Base-by-base conservation (phyloP, 2,329 filamentous ascomycete species). In the Colletotrichum noveboracense region DNA sequence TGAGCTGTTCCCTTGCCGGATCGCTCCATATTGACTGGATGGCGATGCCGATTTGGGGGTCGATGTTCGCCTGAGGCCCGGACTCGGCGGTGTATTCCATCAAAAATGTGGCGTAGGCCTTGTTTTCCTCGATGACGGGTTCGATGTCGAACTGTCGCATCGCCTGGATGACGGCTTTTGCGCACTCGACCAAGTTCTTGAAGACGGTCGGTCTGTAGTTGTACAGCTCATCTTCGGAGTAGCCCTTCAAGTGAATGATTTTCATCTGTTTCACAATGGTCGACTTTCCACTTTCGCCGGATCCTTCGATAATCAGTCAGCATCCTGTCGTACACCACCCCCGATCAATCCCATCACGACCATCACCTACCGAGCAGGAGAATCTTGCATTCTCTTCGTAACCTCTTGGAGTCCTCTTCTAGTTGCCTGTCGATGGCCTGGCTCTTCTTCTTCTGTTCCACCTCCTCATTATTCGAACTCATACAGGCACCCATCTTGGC, bases 241-340 rank as follows among this genome's bases (percentile, higher is more conserved):
- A 99, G 76, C 97, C 97, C 87, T 98, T 98, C 81, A 98, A 94
- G 83, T 99, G 97, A 82, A 99, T 98, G 81, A 99, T 99, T 87
- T 98, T 99, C 97, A 99, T 99, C 89, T 99, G 97, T 87, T 99
- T 99, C 80, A 99, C 97, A 81, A 99, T 98, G 12, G 97, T 99
- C 74, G 97, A 98, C 87, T 99, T 99, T 80, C 97, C 97, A 86
- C 96, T 98, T 88, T 99, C 97, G 79, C 97, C 97, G 79, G 97
- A 98, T 79, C 97, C 97, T 98, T 84, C 79, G 21, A 77, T 52
- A 52, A 32, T 52, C 18, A 52, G 62, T 77, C 65, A 78, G 76
- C 66, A 24, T 36, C 24, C 26, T 26, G 24, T 12, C 2, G 13
- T 7, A 13, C 38, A 48, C 18, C 26, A 43, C 14, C n/a, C 24